Conservation (phyloP, 495 filamentous ascomycete species). For the Aspergillus bertholletiae region DNA sequence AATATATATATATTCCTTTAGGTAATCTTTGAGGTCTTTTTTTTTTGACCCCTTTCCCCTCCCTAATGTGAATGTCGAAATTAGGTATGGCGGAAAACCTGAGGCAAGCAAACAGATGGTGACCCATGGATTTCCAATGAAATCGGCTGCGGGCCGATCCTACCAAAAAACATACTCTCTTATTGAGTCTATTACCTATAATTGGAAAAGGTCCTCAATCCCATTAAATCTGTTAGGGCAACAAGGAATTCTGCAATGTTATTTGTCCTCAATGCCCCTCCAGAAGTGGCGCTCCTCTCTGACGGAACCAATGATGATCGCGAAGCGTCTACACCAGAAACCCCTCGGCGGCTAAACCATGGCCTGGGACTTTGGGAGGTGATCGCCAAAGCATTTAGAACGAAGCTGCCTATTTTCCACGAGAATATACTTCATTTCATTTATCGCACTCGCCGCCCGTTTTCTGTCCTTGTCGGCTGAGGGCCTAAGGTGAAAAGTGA, state of each 20-base stretch:
- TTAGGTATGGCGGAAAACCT: too few species aligned
- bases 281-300: not conserved
- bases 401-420: not conserved
- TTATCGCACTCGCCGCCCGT: not conserved
- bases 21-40: too few species aligned
- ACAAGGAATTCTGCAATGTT: not conserved
- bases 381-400: not conserved
- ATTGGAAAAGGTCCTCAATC: too few species aligned
- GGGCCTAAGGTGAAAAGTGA: not conserved
- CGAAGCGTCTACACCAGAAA: slow-evolving; percentile 35
- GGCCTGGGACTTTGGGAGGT: too few species aligned
- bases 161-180: not conserved
- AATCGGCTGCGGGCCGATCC: slow-evolving; percentile 9
- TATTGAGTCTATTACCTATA: too few species aligned
- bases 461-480: not conserved
- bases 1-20: too few species aligned
- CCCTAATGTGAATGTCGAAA: too few species aligned
- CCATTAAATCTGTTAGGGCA: too few species aligned
- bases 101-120: not conserved
- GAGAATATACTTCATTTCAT: not conserved
- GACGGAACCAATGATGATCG: slow-evolving; percentile 20
- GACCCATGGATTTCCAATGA: not conserved
- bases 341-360: slow-evolving; percentile 19
- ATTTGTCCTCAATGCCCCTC: slow-evolving; percentile 5
- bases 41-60: too few species aligned